Base-by-base conservation (phyloP, 176 grass and related monocot species). In the Tillandsia fasciculata region DNA sequence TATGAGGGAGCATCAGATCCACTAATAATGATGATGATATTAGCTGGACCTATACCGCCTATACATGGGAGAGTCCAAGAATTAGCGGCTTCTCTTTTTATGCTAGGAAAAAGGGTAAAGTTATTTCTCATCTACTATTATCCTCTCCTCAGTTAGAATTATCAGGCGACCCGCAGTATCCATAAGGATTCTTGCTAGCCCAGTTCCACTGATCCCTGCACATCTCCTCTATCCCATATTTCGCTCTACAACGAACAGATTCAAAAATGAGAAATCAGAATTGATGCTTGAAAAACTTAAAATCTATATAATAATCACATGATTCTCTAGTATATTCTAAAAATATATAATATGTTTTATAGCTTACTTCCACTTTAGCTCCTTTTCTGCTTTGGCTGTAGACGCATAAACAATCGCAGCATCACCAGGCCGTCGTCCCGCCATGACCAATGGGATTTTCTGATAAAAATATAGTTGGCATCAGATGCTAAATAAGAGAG, bases 331-430 rank as follows among this genome's bases (percentile, higher is more conserved):
- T 8, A 66, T 33, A 15, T 20, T 15, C 48, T 67, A 67, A 9
- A 33, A 15, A 3, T 15, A 49, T 49, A 15, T 17, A 49, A 49
- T 67, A 33, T 12, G 17, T 22, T 67, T 48, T 48, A 18, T n/a
- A 3, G 76, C 87, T 82, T 80, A 95, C 91, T 90, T 95, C 91
- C 91, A 95, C 50, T 85, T 90, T 27, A 95, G 81, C 9, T 90
- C 91, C 65, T 77, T 90, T 70, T 95, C 91, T 15, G 87, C 91
- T 74, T 90, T 90, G 57, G 72, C 75, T 0, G 78, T 95, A 50
- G 81, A 77, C 52, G 90, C 91, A 42, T 90, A 94, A 27, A 94
- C 81, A 0, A 84, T 52, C 73, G 86, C 90, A 3, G 90, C 90
- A 72, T 94, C 90, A 72, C 86, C 90, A 49, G 90, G 75, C 70